Evolutionary conservation across 1,284 basidiomycete species (phyloP), one percentile per base, ranked within the genome.

Genomic region (Boletellus dicymbophilus): DNA sequence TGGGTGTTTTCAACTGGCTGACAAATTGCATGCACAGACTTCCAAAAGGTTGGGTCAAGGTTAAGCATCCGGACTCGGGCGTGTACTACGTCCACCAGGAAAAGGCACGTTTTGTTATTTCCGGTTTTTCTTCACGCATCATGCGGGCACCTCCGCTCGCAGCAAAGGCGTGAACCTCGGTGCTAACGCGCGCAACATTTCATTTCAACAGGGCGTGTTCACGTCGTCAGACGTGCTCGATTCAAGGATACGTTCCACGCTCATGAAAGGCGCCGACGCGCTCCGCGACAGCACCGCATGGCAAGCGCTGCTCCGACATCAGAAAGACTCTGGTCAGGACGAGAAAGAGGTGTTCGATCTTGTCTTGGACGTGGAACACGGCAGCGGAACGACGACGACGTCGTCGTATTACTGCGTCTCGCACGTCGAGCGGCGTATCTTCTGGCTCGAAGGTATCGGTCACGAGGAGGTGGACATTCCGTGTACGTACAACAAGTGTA

Each of bases 11-110:
- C 6, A 15, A 5, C 20, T 13, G 23, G 23, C 20, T 55, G 46
- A 62, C 30, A 8, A 33, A 22, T 30, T 20, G 10, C 11, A 18
- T 12, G 13, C 31, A 20, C 10, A 57, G 58, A 15, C 50, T 53
- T 37, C 54, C 62, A 1, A 13, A 22, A 12, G 66, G 55, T n/a
- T 66, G 67, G 63, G 37, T 21, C 20, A 61, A 33, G 45, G 27
- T 68, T 30, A 52, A 49, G 8, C 67, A 66, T 45, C 67, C 64
- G 16, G 64, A 68, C 5, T 48, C 38, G n/a, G 64, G 67, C 13
- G 43, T 52, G 9, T 68, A 65, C 25, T 69, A 59, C 37, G 53
- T 61, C 28, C 46, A 68, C 9, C 23, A 49, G 36, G 62, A 59
- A 5, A 62, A 51, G 57, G 63, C 66, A n/a, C 16, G 57, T 46